Evolutionary conservation across 768 basidiomycete species (phyloP), one percentile per base, ranked within the genome.

Genomic region (Lactarius evosmus): DNA sequence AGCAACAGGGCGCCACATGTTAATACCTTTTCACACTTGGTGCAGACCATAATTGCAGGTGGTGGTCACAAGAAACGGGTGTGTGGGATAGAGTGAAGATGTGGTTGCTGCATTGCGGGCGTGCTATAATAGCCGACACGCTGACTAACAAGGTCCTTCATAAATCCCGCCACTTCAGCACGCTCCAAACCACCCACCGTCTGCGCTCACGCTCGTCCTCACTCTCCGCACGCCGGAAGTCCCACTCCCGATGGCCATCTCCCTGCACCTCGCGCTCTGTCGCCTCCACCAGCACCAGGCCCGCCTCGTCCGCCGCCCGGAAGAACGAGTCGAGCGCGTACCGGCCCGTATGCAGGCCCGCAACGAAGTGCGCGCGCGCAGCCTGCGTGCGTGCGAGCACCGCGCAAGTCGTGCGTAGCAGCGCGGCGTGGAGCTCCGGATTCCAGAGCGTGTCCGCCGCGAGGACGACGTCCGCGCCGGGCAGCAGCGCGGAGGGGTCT

Each of bases 401-500:
- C 64, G 68, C 61, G 50, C 74, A 74, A 17, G 92, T 75, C 4
- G 86, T 80, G 6, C 78, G 71, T 40, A 89, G 73, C 58, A 90
- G 84, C 11, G 79, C 66, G 0, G 55, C 66, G 67, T 91, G 89
- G 3, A 80, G 66, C 27, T 84, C 83, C 4, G 86, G 73, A 70
- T 91, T 88, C 91, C 89, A 92, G 1, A 93, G 74, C 33, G 89
- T 91, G 70, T 92, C 91, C 14, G 89, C 86, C 0, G 89, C 88
- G 27, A 91, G 65, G 34, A 92, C 75, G 44, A 89, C 63, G 69
- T 92, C 88, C 17, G 70, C 72, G 8, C 60, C 58, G 11, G 49
- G 50, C 38, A 76, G 53, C 12, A 75, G 56, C 7, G 61, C 51
- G 0, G 77, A 69, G 9, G 80, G 70, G 67, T 85, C 82, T 7